Evolutionary conservation across 768 basidiomycete genomes (phyloP).

Genomic region (Stropharia rugosoannulata): DNA sequence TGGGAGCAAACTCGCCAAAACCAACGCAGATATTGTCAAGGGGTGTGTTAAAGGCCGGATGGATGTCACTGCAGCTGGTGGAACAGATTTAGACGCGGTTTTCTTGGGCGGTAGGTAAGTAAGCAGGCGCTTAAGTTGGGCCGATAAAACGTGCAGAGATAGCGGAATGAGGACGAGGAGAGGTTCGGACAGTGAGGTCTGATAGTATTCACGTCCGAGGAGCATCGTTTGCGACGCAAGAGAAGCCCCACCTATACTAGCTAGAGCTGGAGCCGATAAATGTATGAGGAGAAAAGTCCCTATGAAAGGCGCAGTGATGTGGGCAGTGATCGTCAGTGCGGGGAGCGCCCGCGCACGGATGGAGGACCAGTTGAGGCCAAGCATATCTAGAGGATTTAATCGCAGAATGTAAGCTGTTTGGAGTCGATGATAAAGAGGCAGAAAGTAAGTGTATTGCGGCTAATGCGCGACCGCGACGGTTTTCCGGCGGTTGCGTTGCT

Average conservation of each 20-base stretch:
- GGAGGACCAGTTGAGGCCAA: slow-evolving; percentile 6
- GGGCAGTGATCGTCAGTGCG: slow-evolving; percentile 55
- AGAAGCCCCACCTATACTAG: slow-evolving; percentile 67
- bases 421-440: too few species aligned
- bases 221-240: slow-evolving; percentile 76
- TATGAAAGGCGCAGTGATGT: slow-evolving; percentile 76
- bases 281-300: slow-evolving; percentile 78
- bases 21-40: slow-evolving; percentile 65
- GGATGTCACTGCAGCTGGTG: background rate
- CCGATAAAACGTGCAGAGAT: slow-evolving; percentile 59
- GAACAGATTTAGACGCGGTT: background rate
- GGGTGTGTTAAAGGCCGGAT: slow-evolving; percentile 28
- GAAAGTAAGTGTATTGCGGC: too few species aligned
- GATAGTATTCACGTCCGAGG: slow-evolving; percentile 85
- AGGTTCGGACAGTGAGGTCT: slow-evolving; percentile 66
- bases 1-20: slow-evolving; percentile 58
- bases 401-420: too few species aligned
- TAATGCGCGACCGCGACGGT: too few species aligned
- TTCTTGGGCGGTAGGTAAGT: slow-evolving; percentile 23
- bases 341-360: slow-evolving; percentile 15
- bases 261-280: slow-evolving; percentile 70
- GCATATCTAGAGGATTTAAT: background rate
- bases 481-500: too few species aligned
- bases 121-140: slow-evolving; percentile 57
- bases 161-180: slow-evolving; percentile 69